A percentile compares a stretch with the other conserved stretches of the same genome.
Conservation (phyloP, 768 basidiomycete genomes). For the Boletellus emodensis region DNA sequence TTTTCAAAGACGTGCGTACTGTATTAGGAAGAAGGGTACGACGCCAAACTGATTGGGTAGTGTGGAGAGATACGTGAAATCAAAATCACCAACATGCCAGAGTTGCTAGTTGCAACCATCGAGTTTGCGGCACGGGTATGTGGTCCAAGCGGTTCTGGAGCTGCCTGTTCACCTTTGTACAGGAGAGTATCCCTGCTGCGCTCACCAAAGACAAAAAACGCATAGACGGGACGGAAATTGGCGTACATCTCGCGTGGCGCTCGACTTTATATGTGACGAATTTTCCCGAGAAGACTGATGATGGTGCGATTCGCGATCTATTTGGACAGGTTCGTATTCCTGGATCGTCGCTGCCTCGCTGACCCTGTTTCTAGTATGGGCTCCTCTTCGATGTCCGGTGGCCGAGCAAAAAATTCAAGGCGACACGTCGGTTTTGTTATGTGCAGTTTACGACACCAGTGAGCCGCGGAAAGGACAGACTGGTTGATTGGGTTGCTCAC, state of each 20-base stretch:
- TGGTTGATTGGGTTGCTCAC: not conserved
- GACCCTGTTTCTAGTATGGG: constrained; percentile 60
- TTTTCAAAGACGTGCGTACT: constrained; percentile 82
- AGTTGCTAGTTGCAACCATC: constrained; percentile 72
- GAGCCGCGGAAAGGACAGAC: constrained; percentile 25
- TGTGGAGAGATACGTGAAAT: constrained; percentile 86
- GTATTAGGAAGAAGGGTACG: not conserved
- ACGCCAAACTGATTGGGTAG: constrained; percentile 40
- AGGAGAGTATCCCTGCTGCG: constrained; percentile 83
- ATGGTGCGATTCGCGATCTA: constrained; percentile 65
- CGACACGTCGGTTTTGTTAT: constrained; percentile 88
- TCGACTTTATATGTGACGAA: constrained; percentile 96
- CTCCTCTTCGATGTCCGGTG: constrained; percentile 91
- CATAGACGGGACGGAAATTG: constrained; percentile 67
- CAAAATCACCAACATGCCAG: constrained; percentile 63
- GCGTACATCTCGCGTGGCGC: constrained; percentile 88
- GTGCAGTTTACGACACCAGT: constrained; percentile 87
- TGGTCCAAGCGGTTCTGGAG: not conserved
- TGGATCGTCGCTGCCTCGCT: not conserved
- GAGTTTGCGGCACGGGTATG: constrained; percentile 70
- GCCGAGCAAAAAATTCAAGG: constrained; percentile 97
- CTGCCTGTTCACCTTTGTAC: not conserved
- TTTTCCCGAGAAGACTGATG: constrained; percentile 84
- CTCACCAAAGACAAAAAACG: constrained; percentile 95
- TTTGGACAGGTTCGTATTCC: constrained; percentile 64